Evolutionary conservation across 225 moss, liverwort and hornwort species (phyloP).

Genomic region (Thuidium tamariscinum): DNA sequence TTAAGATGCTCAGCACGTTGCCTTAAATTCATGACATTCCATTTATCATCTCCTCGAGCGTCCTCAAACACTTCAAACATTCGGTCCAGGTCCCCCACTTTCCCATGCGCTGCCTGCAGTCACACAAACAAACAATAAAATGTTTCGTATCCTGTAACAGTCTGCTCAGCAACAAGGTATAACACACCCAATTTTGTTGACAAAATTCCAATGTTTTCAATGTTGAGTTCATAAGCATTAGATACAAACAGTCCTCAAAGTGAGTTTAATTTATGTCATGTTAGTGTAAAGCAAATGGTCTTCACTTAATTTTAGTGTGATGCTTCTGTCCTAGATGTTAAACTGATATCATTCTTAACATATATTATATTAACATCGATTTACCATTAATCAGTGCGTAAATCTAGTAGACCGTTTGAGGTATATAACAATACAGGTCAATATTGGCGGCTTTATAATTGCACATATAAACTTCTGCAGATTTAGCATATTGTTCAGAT

Average conservation of each 20-base stretch:
- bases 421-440: neutral
- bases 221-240: neutral
- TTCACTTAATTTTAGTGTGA: neutral
- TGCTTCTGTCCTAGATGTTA: neutral
- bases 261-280: neutral
- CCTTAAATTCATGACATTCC: constrained; percentile 18
- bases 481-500: neutral
- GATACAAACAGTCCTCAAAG: neutral
- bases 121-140: neutral
- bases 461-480: neutral
- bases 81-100: constrained; percentile 43
- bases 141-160: neutral
- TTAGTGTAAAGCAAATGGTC: neutral
- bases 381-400: neutral
- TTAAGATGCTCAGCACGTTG: constrained; percentile 47
- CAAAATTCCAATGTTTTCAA: neutral
- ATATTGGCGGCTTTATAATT: neutral
- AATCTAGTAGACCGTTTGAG: neutral
- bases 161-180: neutral
- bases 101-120: constrained; percentile 43
- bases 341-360: neutral
- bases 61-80: constrained; percentile 73
- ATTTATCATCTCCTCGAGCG: constrained; percentile 14
- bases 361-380: too few relatives aligned
- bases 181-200: neutral